Percentiles rank a stretch among this genome's conserved stretches.
phyloP scores from a whole-genome alignment of 257 asterid species.

The Forsythia suspensa region DNA sequence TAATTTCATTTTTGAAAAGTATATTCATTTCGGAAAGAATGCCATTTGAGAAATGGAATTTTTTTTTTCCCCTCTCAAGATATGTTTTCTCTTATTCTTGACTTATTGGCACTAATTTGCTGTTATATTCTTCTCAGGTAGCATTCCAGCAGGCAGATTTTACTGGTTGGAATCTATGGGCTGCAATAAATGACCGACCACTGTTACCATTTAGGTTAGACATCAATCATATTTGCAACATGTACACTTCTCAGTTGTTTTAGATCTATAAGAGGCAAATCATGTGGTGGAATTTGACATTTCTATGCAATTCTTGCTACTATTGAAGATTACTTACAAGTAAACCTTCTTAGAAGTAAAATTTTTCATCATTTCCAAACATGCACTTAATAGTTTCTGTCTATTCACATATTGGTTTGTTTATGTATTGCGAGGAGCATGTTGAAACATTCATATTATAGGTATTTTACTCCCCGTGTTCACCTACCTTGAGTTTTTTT shows the following conservation, averaged over 20 bases:
- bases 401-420: background rate
- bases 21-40: background rate
- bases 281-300: background rate
- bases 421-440: background rate
- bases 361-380: background rate
- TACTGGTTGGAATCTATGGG: conserved; percentile 99
- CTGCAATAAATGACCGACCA: conserved; percentile 87
- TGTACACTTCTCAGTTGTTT: background rate
- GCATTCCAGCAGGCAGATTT: conserved; percentile 99
- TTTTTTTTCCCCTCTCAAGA: background rate
- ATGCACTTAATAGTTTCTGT: background rate
- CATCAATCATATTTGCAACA: conserved; percentile 12
- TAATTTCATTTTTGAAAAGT: conserved; percentile 19
- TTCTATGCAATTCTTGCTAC: no score
- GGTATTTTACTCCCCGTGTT: background rate
- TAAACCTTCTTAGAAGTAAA: background rate
- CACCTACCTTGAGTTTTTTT: conserved; percentile 10
- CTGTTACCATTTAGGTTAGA: conserved; percentile 88
- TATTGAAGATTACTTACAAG: no score
- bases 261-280: background rate
- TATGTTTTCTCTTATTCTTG: conserved; percentile 8
- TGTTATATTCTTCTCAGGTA: conserved; percentile 51
- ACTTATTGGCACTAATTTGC: background rate
- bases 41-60: background rate
- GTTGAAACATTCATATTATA: background rate